phyloP scores from a whole-genome alignment of 108 stramenopile species.

The Schizochytrium sp. region DNA sequence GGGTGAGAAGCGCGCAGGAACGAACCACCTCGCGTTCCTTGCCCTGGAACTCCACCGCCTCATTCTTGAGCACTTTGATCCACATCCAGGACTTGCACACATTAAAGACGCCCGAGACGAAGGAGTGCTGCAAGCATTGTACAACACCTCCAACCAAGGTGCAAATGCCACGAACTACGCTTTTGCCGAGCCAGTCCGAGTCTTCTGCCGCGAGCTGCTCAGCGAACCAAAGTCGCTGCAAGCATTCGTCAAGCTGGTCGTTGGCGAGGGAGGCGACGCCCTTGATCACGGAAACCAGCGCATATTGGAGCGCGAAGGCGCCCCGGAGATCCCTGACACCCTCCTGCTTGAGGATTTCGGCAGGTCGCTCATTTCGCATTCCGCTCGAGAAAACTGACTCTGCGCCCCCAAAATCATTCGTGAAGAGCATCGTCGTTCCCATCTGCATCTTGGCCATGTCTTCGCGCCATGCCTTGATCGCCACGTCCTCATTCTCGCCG shows the following conservation, averaged over 20 bases:
- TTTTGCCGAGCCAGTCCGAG: not conserved
- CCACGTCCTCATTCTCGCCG: not conserved
- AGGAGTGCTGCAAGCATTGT: not conserved
- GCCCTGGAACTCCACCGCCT: not conserved
- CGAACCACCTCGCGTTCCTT: conserved; percentile 2
- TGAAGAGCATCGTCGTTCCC: conserved; percentile 2
- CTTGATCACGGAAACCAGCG: not conserved
- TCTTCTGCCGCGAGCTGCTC: conserved; percentile 1
- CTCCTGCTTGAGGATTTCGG: not conserved
- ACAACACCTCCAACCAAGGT: not conserved
- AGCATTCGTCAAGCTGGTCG: conserved; percentile 7
- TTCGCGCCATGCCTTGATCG: not conserved
- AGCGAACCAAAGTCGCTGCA: not conserved
- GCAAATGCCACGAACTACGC: not conserved
- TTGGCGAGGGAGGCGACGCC: conserved; percentile 10
- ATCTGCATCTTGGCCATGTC: conserved; percentile 8
- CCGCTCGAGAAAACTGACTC: not conserved
- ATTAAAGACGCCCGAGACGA: not conserved
- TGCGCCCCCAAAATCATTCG: conserved; percentile 2
- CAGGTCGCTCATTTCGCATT: not conserved
- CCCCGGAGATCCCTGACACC: not conserved
- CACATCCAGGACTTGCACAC: conserved; percentile 5
- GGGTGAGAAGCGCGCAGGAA: conserved; percentile 1
- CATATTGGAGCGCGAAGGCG: conserved; percentile 8
- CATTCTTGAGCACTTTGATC: not conserved